These are phyloP conservation scores for Myxozyma neglecta DNA, from an alignment of 805 yeast genomes.

Conservation along the genomic window DNA sequence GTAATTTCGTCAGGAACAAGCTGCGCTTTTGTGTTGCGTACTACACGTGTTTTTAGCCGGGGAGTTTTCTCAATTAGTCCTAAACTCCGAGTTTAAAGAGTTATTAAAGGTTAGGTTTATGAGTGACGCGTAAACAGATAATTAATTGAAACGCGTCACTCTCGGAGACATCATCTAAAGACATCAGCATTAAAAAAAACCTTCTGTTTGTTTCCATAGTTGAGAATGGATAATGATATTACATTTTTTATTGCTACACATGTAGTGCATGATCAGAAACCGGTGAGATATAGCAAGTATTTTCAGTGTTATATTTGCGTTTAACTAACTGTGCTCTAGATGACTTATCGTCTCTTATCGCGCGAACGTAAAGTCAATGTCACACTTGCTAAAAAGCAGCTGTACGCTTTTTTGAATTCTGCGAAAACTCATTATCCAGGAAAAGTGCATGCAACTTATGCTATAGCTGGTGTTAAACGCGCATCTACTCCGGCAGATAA, in stretches of 20 bases:
- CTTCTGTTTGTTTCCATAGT: no score
- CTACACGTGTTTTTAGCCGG: background rate
- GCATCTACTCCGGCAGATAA: conserved; percentile 1
- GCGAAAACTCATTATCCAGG: conserved; percentile 11
- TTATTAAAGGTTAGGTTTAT: background rate
- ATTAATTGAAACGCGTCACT: background rate
- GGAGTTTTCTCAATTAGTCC: background rate
- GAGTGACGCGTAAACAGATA: background rate
- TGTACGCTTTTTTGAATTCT: conserved; percentile 17
- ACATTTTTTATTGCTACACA: conserved; percentile 17
- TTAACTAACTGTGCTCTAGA: conserved; percentile 8
- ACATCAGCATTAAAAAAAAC: background rate
- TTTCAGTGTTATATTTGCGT: background rate
- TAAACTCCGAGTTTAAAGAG: background rate
- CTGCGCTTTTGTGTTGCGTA: background rate
- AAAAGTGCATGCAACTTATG: conserved; percentile 22
- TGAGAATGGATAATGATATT: background rate
- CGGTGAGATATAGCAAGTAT: conserved; percentile 6
- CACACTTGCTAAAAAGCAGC: conserved; percentile 12
- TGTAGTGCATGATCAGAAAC: conserved; percentile 18
- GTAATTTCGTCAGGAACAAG: background rate
- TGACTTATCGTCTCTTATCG: conserved; percentile 24
- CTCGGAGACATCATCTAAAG: background rate
- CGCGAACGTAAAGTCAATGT: conserved; percentile 18
- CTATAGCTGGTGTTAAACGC: conserved; percentile 14